Evolutionary conservation across 192 early-diverging fungal species (phyloP).

Genomic region (Coemansia sp.): DNA sequence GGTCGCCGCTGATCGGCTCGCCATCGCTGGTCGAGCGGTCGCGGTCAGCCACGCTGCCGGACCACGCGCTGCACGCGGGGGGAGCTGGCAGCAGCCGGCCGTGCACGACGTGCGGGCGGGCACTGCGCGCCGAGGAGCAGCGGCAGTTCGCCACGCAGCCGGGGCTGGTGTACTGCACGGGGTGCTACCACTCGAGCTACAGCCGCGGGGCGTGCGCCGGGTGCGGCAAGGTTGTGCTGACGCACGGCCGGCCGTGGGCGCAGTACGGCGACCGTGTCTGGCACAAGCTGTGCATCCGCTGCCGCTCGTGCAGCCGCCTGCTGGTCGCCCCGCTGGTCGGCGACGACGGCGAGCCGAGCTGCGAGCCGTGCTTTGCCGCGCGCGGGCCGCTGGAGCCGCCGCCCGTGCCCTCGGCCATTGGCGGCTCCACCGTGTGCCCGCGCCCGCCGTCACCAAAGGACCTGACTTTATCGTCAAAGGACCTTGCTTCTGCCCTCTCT

Average conservation of each 20-base stretch:
- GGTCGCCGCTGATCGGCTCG: neutral
- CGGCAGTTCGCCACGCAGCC: slow-evolving; percentile 55
- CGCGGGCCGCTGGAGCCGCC: neutral
- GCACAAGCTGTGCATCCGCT: slow-evolving; percentile 60
- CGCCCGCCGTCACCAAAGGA: slow-evolving; percentile 7
- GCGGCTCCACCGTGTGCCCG: slow-evolving; percentile 5
- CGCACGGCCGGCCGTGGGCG: slow-evolving; percentile 56
- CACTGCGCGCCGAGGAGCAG: slow-evolving; percentile 42
- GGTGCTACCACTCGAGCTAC: slow-evolving; percentile 57
- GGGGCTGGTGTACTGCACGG: slow-evolving; percentile 46
- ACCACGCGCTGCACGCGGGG: too few species aligned
- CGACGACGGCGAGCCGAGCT: slow-evolving; percentile 37
- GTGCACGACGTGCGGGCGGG: slow-evolving; percentile 37
- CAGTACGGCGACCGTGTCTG: slow-evolving; percentile 51
- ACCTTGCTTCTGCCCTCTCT: neutral
- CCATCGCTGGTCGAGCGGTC: slow-evolving; percentile 15
- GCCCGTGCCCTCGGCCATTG: slow-evolving; percentile 20
- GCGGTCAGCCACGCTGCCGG: slow-evolving; percentile 50
- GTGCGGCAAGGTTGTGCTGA: slow-evolving; percentile 54
- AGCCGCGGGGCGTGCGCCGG: slow-evolving; percentile 52
- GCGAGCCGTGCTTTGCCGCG: slow-evolving; percentile 54
- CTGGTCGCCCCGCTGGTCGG: slow-evolving; percentile 50
- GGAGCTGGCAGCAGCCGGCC: slow-evolving; percentile 11
- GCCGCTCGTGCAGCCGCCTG: slow-evolving; percentile 36
- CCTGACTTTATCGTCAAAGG: too few species aligned